These are phyloP conservation scores for Candida taoyuanica DNA, from an alignment of 805 yeast species.

Conservation along the genomic window DNA sequence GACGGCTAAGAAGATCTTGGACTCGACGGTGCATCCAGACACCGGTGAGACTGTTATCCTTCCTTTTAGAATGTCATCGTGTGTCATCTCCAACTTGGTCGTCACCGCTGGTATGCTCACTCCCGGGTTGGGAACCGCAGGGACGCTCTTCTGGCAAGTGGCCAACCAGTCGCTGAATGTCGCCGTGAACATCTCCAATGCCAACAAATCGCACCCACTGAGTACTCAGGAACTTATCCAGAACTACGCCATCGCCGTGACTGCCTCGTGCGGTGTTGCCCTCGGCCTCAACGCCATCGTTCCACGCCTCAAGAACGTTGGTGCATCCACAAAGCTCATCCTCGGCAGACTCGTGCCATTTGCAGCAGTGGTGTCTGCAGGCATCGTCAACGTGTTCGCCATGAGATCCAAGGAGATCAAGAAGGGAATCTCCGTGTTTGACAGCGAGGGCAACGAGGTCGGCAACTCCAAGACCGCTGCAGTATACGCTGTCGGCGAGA, in stretches of 20 bases:
- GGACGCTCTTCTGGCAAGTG: conserved; percentile 96
- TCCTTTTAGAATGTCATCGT: conserved; percentile 96
- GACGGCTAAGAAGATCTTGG: conserved; percentile 82
- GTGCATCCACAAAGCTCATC: conserved; percentile 64
- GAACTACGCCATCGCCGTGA: conserved; percentile 83
- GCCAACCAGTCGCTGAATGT: conserved; percentile 96
- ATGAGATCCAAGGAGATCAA: conserved; percentile 95
- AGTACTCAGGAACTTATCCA: conserved; percentile 70
- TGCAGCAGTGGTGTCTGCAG: conserved; percentile 98
- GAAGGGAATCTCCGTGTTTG: conserved; percentile 73
- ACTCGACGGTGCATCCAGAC: conserved; percentile 94
- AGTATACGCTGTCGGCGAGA: conserved; percentile 88
- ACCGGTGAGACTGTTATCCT: conserved; percentile 88
- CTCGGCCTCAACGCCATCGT: conserved; percentile 87
- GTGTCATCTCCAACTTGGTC: conserved; percentile 87
- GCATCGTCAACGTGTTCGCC: conserved; percentile 89
- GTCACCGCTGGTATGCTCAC: conserved; percentile 98
- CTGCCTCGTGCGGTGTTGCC: conserved; percentile 94
- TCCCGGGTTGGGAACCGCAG: conserved; percentile 84
- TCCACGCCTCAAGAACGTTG: conserved; percentile 71
- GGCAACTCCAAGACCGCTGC: conserved; percentile 88
- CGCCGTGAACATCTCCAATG: conserved; percentile 93
- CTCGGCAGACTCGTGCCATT: conserved; percentile 90
- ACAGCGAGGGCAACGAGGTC: conserved; percentile 57
- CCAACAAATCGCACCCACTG: conserved; percentile 91